Evolutionary conservation across 2,329 filamentous ascomycete species (phyloP).

Genomic region (Amauroascus niger): DNA sequence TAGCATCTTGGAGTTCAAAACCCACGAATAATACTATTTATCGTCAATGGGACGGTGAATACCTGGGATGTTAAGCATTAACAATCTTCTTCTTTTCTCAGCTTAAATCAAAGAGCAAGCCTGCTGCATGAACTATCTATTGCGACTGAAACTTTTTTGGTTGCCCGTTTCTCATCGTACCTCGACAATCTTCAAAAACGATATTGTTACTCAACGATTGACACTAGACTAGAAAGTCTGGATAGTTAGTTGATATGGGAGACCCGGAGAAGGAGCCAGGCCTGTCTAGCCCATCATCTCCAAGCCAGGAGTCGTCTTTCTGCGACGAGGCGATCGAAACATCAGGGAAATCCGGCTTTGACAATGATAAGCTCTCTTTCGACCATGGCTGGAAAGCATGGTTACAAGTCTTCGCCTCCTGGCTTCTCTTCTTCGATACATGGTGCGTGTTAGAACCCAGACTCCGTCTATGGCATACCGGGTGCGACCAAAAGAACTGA

Average conservation of each 20-base stretch:
- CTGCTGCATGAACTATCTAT: too few species aligned
- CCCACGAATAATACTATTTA: background rate
- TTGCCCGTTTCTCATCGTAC: background rate
- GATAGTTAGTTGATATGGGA: background rate
- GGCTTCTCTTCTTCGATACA: slow-evolving; percentile 42
- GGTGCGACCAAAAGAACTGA: background rate
- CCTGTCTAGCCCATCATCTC: background rate
- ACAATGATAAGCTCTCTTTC: slow-evolving; percentile 13
- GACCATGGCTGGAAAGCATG: slow-evolving; percentile 29
- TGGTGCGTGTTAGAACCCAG: slow-evolving; percentile 30
- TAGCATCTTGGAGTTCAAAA: background rate
- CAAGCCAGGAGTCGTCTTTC: slow-evolving; percentile 6
- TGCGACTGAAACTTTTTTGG: too few species aligned
- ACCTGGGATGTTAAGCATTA: background rate
- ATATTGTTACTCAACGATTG: background rate
- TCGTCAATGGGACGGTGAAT: background rate
- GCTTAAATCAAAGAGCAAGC: too few species aligned
- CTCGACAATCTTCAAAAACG: background rate
- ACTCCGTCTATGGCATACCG: background rate
- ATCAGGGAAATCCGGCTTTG: slow-evolving; percentile 11
- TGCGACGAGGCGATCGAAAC: slow-evolving; percentile 3
- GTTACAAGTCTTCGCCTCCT: slow-evolving; percentile 40
- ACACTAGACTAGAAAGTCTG: background rate
- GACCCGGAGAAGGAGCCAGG: background rate
- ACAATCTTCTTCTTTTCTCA: background rate